phyloP scores from a whole-genome alignment of 139 green algal genomes.

The Diplosphaera chodatii region DNA sequence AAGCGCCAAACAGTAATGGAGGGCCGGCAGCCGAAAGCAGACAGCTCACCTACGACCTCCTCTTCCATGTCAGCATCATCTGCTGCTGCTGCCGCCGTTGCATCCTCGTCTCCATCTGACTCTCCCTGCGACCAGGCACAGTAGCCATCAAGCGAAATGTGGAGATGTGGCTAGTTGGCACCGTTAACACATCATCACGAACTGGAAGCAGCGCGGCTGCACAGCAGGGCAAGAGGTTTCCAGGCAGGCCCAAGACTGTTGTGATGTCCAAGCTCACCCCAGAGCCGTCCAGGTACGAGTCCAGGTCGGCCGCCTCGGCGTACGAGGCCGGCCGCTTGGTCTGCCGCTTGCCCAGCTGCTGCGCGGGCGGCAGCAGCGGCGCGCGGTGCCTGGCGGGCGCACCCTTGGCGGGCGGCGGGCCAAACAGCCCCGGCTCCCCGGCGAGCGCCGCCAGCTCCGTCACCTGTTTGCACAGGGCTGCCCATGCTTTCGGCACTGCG shows the following conservation, averaged over 20 bases:
- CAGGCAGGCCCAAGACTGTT: no score
- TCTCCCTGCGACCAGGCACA: no score
- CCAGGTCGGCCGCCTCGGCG: not conserved
- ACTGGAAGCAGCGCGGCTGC: not conserved
- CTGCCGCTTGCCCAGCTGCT: not conserved
- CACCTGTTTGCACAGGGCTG: no score
- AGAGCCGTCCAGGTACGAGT: not conserved
- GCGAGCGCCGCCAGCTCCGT: conserved; percentile 17
- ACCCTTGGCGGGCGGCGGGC: not conserved
- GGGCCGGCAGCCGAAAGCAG: not conserved
- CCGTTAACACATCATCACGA: not conserved
- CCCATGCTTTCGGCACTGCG: no score
- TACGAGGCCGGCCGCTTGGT: not conserved
- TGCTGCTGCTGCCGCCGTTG: not conserved
- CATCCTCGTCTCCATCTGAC: conserved; percentile 1
- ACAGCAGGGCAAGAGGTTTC: no score
- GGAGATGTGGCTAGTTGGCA: no score
- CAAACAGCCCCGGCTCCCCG: conserved; percentile 8
- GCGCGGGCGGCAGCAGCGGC: not conserved
- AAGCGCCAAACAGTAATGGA: no score
- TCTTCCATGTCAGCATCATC: conserved; percentile 28
- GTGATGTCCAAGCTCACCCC: not conserved
- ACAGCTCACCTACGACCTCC: conserved; percentile 18
- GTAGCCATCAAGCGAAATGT: no score
- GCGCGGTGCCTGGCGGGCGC: not conserved